phyloP scores from a whole-genome alignment of 352 stramenopile species.

The Pythium grandisporangium region DNA sequence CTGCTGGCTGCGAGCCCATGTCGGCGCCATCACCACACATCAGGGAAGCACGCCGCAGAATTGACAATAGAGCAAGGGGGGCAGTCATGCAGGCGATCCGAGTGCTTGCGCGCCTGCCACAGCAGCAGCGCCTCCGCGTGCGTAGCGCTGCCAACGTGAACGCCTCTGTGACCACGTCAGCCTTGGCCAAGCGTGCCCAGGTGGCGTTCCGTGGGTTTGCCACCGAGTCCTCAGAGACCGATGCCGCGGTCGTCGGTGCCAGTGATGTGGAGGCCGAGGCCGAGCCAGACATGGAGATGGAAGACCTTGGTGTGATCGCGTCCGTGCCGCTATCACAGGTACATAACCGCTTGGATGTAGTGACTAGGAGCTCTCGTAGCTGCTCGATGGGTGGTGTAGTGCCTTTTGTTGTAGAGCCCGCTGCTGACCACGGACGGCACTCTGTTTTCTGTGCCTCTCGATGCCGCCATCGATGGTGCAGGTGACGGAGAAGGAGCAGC shows the following conservation, averaged over 20 bases:
- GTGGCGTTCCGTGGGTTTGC: constrained; percentile 23
- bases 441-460: too few species aligned
- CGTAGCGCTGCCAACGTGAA: too few species aligned
- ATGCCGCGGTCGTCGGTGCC: too few species aligned
- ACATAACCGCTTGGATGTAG: neutral
- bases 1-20: too few species aligned
- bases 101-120: constrained; percentile 30
- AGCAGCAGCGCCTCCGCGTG: constrained; percentile 8
- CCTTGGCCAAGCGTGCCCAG: constrained; percentile 8
- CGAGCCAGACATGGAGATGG: constrained; percentile 7
- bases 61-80: too few species aligned
- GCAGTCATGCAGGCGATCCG: constrained; percentile 58
- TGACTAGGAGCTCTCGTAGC: neutral
- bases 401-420: too few species aligned
- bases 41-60: too few species aligned
- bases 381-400: neutral
- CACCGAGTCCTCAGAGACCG: constrained; percentile 15
- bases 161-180: too few species aligned
- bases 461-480: too few species aligned
- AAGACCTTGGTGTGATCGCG: constrained; percentile 35
- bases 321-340: constrained; percentile 51
- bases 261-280: too few species aligned
- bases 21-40: too few species aligned
- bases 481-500: constrained; percentile 44
- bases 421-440: too few species aligned